A percentile compares a stretch with the other conserved stretches of the same genome.
Evolutionary conservation across 1,284 basidiomycete species (phyloP).

Genomic region (Leccinum pachyderme): DNA sequence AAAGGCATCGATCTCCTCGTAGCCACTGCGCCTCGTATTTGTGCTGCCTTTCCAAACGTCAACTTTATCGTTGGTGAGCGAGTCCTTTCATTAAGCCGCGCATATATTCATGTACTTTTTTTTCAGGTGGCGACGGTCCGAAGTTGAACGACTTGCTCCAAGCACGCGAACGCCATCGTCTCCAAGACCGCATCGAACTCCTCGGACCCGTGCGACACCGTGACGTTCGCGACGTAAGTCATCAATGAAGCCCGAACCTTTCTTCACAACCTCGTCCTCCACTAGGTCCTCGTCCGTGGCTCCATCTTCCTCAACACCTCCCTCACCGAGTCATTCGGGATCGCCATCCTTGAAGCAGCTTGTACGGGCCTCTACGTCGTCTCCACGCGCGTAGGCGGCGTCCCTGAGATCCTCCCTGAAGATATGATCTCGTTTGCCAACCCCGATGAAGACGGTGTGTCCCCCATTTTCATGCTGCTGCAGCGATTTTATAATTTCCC

Average conservation of each 20-base stretch:
- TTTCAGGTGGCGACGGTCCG: slow-evolving; percentile 85
- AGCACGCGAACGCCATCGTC: slow-evolving; percentile 87
- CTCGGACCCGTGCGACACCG: slow-evolving; percentile 80
- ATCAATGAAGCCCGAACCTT: not conserved
- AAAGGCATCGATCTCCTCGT: slow-evolving; percentile 97
- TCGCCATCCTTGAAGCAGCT: slow-evolving; percentile 94
- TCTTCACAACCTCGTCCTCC: not conserved
- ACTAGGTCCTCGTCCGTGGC: slow-evolving; percentile 77
- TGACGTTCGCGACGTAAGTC: slow-evolving; percentile 77
- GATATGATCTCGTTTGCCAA: slow-evolving; percentile 94
- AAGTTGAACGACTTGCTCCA: slow-evolving; percentile 95
- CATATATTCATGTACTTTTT: not conserved
- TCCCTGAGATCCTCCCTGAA: slow-evolving; percentile 91
- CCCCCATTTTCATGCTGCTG: too few relatives aligned
- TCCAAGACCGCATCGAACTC: slow-evolving; percentile 90
- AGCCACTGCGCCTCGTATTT: slow-evolving; percentile 88
- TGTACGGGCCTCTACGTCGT: slow-evolving; percentile 94
- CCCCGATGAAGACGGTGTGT: slow-evolving; percentile 75
- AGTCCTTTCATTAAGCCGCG: not conserved
- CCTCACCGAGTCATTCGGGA: slow-evolving; percentile 96
- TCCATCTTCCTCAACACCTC: slow-evolving; percentile 95
- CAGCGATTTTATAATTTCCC: not conserved
- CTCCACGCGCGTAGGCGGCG: slow-evolving; percentile 90
- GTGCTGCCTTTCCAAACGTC: slow-evolving; percentile 79
- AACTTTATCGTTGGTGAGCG: slow-evolving; percentile 82